phyloP scores from a whole-genome alignment of 345 rosid genomes.

The Turritis glabra region DNA sequence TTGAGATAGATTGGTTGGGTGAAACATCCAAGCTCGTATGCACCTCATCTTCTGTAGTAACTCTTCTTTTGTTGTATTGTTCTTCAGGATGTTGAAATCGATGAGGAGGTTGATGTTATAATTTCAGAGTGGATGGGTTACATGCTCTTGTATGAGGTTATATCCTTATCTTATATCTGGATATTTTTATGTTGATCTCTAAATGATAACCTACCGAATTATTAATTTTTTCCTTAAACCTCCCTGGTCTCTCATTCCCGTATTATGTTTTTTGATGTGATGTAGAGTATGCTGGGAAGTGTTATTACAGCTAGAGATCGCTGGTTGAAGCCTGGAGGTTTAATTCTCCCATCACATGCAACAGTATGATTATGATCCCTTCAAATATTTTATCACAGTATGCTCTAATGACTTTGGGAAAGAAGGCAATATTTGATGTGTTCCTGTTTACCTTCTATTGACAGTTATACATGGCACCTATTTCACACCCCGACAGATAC shows the following conservation, averaged over 20 bases:
- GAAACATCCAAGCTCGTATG: slow-evolving; percentile 2
- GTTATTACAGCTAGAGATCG: slow-evolving; percentile 96
- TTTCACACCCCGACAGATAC: slow-evolving; percentile 94
- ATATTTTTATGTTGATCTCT: slow-evolving; percentile 1
- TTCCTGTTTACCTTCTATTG: slow-evolving; percentile 33
- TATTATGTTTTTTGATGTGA: slow-evolving; percentile 12
- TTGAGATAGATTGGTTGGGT: slow-evolving; percentile 13
- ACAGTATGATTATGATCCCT: slow-evolving; percentile 48
- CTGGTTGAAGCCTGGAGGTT: slow-evolving; percentile 91
- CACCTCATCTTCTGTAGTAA: slow-evolving; percentile 8
- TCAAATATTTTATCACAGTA: slow-evolving; percentile 11
- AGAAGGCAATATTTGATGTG: slow-evolving; percentile 29
- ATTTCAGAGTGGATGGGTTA: slow-evolving; percentile 99
- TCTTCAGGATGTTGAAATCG: slow-evolving; percentile 89
- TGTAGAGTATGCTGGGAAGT: slow-evolving; percentile 97
- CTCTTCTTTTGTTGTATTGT: slow-evolving; percentile 24
- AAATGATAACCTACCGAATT: slow-evolving; percentile 10
- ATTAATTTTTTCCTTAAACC: neutral
- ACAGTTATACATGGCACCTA: slow-evolving; percentile 96
- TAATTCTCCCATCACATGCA: slow-evolving; percentile 93
- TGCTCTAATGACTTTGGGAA: slow-evolving; percentile 15
- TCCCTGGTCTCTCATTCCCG: slow-evolving; percentile 7
- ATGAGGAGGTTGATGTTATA: slow-evolving; percentile 94
- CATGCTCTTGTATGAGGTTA: slow-evolving; percentile 97
- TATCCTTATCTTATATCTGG: slow-evolving; percentile 24